Evolutionary conservation across 2,329 filamentous ascomycete genomes (phyloP), one percentile per base, ranked within the genome.

Genomic region (Botrytis paeoniae): DNA sequence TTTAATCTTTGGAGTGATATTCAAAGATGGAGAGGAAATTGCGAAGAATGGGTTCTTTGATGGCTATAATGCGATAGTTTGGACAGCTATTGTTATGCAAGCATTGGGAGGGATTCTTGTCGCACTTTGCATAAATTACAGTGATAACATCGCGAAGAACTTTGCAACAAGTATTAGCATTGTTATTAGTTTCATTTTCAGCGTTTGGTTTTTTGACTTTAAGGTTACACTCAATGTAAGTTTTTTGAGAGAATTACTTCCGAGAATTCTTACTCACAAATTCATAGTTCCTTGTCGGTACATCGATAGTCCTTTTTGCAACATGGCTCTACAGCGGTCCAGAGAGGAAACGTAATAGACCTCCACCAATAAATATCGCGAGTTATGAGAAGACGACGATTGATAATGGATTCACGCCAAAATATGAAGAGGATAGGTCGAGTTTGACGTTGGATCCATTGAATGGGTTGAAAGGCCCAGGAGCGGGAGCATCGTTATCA

Each of bases 81-180:
- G 95, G 94, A 86, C 89, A 8, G 92, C 94, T 7, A 93, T 98
- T 77, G 80, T 90, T 9, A 87, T 96, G 74, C 96, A 99, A 81
- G 93, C 95, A 0, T 83, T 91, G 51, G 95, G 95, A 45, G 96
- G 95, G 37, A 88, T 98, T 41, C 84, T 97, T n/a, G 91, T 93
- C 16, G 92, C 92, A 2, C 86, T 96, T 74, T 93, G 92, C 80
- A 92, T 96, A 81, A 93, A 92, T 75, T 93, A 94, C 80, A 90
- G 92, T 8, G 92, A 96, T 83, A 97, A 96, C 79, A 97, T 97
- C 80, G 91, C 93, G 74, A 97, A 97, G 85, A 97, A 96, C 81
- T 95, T 97, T 83, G 94, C 95, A 7, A 95, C 94, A 8, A 96
- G 93, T 79, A 93, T 97, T 75, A 97, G 94, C 79, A 97, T 98